Evolutionary conservation across 306 rosid species (phyloP).

Genomic region (Trichosanthes cucumerina): DNA sequence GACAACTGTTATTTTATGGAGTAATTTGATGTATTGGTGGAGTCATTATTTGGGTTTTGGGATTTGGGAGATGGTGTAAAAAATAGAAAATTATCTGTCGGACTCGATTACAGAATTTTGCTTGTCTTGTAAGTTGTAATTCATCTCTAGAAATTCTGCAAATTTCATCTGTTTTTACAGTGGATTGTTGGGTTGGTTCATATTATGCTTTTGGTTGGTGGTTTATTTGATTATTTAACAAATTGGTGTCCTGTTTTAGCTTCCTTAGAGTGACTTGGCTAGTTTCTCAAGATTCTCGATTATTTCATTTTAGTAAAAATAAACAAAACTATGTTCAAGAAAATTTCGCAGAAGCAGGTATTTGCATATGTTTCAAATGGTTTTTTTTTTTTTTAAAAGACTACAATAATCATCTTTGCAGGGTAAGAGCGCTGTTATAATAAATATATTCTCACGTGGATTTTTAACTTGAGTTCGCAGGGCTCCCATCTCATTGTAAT

Average conservation of each 20-base stretch:
- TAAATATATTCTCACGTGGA: no score
- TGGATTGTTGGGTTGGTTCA: background rate
- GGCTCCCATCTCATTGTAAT: no score
- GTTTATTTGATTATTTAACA: background rate
- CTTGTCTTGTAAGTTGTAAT: background rate
- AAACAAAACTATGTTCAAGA: no score
- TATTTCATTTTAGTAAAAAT: background rate
- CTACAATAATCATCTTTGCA: background rate
- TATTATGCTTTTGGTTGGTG: no score
- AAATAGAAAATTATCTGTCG: background rate
- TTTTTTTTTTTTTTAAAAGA: background rate
- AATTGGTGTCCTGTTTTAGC: background rate
- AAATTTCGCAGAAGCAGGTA: background rate
- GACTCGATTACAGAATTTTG: conserved; percentile 10
- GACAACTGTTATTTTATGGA: conserved; percentile 4
- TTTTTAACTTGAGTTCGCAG: no score
- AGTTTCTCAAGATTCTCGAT: background rate
- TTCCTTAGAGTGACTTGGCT: background rate
- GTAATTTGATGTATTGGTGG: conserved; percentile 8
- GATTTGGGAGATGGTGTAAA: conserved; percentile 7
- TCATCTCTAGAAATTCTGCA: background rate
- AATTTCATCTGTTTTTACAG: background rate
- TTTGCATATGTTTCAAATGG: background rate
- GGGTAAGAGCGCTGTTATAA: background rate
- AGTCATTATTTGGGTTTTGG: conserved; percentile 12